Evolutionary conservation across 345 rosid species (phyloP).

Genomic region (Salix suchowensis): DNA sequence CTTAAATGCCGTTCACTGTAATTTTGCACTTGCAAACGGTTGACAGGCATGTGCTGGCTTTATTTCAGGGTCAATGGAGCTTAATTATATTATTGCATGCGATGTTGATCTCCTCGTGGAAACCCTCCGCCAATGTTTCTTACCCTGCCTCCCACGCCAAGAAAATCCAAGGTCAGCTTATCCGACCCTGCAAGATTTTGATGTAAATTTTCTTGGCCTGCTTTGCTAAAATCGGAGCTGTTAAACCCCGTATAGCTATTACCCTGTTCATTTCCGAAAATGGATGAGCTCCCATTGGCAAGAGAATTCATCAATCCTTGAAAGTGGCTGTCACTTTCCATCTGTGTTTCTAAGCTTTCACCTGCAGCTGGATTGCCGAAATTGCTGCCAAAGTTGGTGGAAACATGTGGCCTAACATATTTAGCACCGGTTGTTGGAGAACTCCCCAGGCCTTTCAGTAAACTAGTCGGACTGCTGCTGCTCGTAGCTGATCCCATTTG

Average conservation of each 20-base stretch:
- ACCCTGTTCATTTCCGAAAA: slow-evolving; percentile 12
- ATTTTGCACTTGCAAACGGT: slow-evolving; percentile 18
- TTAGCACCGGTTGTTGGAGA: slow-evolving; percentile 3
- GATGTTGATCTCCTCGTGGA: not conserved
- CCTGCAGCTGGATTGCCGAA: slow-evolving; percentile 2
- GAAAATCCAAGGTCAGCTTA: slow-evolving; percentile 20
- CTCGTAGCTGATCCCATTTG: slow-evolving; percentile 21
- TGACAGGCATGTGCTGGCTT: slow-evolving; percentile 23
- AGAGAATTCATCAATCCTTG: slow-evolving; percentile 25
- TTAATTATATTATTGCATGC: slow-evolving; percentile 8
- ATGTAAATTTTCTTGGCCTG: slow-evolving; percentile 9
- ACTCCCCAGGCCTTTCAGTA: slow-evolving; percentile 14
- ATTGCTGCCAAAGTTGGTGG: slow-evolving; percentile 9
- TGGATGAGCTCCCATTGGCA: slow-evolving; percentile 13
- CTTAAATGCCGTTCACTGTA: not conserved
- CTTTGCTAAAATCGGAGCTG: not conserved
- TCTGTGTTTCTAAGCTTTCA: not conserved
- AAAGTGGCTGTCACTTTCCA: slow-evolving; percentile 17
- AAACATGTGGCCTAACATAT: slow-evolving; percentile 1
- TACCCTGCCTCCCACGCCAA: slow-evolving; percentile 23
- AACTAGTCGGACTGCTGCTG: not conserved
- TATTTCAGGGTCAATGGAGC: slow-evolving; percentile 23
- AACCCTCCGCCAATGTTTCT: slow-evolving; percentile 29
- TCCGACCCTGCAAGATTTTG: slow-evolving; percentile 8
- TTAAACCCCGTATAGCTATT: slow-evolving; percentile 10